Conservation (phyloP, 371 early-diverging fungal species). For the Apophysomyces ossiformis region DNA sequence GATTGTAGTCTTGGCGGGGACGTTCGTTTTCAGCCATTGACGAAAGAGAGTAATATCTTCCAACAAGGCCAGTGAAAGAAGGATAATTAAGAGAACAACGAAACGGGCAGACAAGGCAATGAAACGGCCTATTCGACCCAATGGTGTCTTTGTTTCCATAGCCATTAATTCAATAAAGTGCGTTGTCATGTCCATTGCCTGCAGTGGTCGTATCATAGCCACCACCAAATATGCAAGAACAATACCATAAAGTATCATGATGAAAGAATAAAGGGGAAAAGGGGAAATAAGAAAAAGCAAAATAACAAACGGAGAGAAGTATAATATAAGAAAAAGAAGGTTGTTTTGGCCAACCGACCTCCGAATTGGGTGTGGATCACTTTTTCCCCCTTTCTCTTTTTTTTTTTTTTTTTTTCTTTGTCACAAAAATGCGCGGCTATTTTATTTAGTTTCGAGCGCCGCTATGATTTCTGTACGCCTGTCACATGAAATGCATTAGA, state of each 20-base stretch:
- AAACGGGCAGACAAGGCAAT: background rate
- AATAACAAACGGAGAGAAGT: background rate
- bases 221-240: background rate
- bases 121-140: background rate
- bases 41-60: background rate
- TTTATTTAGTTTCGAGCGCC: no score
- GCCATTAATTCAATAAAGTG: conserved; percentile 5
- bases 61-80: background rate
- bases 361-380: background rate
- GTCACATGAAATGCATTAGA: no score
- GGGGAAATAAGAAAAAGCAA: background rate
- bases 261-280: background rate
- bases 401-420: no score
- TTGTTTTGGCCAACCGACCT: background rate
- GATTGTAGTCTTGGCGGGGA: background rate
- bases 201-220: conserved; percentile 4
- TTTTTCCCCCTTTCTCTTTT: background rate
- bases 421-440: no score
- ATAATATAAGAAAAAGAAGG: background rate
- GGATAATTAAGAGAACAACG: background rate
- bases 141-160: background rate
- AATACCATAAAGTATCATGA: conserved; percentile 3
- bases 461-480: no score
- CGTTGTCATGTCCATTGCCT: background rate
- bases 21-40: background rate